Conservation (phyloP, 768 basidiomycete genomes). For the Russula brevipes region DNA sequence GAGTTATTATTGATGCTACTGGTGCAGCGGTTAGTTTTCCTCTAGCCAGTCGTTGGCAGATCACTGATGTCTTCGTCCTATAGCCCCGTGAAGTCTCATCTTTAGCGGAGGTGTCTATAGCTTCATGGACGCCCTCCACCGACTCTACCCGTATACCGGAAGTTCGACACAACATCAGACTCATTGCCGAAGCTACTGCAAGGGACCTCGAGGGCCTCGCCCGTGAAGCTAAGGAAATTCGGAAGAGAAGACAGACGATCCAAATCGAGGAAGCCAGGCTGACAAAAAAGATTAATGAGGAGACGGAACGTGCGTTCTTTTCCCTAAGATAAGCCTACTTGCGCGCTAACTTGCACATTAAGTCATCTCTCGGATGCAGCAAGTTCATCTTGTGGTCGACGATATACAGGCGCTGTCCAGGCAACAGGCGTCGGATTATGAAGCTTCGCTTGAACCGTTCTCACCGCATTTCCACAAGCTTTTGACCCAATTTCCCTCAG, state of each 20-base stretch:
- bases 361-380: constrained; percentile 78
- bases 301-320: constrained; percentile 60
- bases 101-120: constrained; percentile 67
- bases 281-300: constrained; percentile 62
- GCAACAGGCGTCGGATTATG: constrained; percentile 59
- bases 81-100: constrained; percentile 87
- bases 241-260: constrained; percentile 73
- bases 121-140: constrained; percentile 79
- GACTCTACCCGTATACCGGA: constrained; percentile 91
- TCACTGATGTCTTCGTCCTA: constrained; percentile 16
- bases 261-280: constrained; percentile 65
- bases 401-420: constrained; percentile 63
- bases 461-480: constrained; percentile 67
- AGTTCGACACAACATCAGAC: constrained; percentile 89
- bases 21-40: constrained; percentile 72
- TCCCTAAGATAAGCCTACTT: neutral
- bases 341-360: constrained; percentile 16
- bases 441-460: constrained; percentile 69
- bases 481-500: constrained; percentile 58
- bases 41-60: constrained; percentile 7
- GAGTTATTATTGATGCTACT: constrained; percentile 91
- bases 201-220: constrained; percentile 84
- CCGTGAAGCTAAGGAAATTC: constrained; percentile 78
- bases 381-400: constrained; percentile 68
- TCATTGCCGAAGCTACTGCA: constrained; percentile 80